A percentile compares a stretch with the other conserved stretches of the same genome.
Evolutionary conservation across 176 grass and related monocot genomes (phyloP).

Genomic region (Oropetium thomaeum): DNA sequence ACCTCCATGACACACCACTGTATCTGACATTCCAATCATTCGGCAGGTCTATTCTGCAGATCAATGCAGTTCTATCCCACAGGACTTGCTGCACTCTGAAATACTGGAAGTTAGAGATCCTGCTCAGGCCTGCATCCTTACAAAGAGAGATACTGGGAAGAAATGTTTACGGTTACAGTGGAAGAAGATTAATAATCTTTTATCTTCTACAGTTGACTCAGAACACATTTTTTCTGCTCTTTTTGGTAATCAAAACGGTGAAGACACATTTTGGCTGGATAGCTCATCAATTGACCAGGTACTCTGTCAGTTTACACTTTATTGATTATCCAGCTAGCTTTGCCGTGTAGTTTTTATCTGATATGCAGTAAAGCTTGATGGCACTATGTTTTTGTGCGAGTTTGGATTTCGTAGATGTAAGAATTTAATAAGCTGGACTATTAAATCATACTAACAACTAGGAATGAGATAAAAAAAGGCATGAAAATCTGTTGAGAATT

Average conservation of each 20-base stretch:
- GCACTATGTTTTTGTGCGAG: background rate
- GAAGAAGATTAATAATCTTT: constrained; percentile 73
- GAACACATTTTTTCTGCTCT: constrained; percentile 68
- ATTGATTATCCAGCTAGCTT: constrained; percentile 11
- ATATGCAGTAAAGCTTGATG: constrained; percentile 7
- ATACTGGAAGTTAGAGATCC: constrained; percentile 23
- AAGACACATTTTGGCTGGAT: constrained; percentile 97
- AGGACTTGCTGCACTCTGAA: constrained; percentile 27
- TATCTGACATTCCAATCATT: constrained; percentile 38
- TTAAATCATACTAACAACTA: background rate
- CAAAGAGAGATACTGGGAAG: constrained; percentile 4
- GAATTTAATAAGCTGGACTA: background rate
- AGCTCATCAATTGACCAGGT: constrained; percentile 96
- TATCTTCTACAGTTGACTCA: constrained; percentile 36
- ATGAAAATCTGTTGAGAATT: background rate
- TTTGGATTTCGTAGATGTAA: background rate
- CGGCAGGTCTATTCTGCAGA: constrained; percentile 64
- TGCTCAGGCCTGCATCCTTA: constrained; percentile 8
- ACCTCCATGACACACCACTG: background rate
- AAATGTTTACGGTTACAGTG: constrained; percentile 65
- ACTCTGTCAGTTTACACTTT: constrained; percentile 28
- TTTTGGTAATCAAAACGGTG: constrained; percentile 58
- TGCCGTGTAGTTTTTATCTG: constrained; percentile 22
- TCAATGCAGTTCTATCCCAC: constrained; percentile 25
- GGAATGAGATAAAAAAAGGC: background rate